Percentiles rank a stretch among this genome's conserved stretches.
Evolutionary conservation across 805 yeast genomes (phyloP).

Genomic region (Jamesozyma rosinii): DNA sequence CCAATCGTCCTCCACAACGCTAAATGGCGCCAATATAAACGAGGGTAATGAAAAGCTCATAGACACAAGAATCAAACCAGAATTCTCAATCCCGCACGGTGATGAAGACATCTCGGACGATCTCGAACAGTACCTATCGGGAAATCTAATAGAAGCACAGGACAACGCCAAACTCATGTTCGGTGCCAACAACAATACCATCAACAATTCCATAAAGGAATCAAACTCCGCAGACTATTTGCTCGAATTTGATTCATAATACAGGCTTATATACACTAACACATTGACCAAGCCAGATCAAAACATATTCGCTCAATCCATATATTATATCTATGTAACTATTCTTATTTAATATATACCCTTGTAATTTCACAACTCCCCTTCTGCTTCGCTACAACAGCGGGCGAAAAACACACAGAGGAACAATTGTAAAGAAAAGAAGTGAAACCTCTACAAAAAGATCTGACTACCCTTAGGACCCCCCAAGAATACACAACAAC

Average conservation of each 20-base stretch:
- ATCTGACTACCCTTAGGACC: too few relatives aligned
- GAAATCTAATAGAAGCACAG: constrained; percentile 26
- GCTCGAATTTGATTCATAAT: constrained; percentile 23
- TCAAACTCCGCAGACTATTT: constrained; percentile 24
- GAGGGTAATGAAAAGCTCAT: constrained; percentile 18
- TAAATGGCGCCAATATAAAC: background rate
- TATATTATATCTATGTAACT: too few relatives aligned
- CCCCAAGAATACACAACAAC: too few relatives aligned
- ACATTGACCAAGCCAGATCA: too few relatives aligned
- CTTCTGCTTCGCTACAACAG: background rate
- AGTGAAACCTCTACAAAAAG: too few relatives aligned
- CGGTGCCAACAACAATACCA: constrained; percentile 7
- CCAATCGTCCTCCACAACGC: background rate
- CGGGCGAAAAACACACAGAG: too few relatives aligned
- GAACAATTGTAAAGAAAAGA: too few relatives aligned
- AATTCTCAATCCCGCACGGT: background rate
- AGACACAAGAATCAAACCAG: constrained; percentile 20
- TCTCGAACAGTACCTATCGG: constrained; percentile 26
- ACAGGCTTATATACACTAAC: too few relatives aligned
- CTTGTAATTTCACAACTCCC: background rate
- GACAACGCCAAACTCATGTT: constrained; percentile 27
- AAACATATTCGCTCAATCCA: background rate
- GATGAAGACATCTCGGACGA: constrained; percentile 14
- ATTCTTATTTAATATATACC: too few relatives aligned
- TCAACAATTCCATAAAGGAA: constrained; percentile 2